Conservation (phyloP, 306 rosid genomes). For the Citrullus mucosospermus region DNA sequence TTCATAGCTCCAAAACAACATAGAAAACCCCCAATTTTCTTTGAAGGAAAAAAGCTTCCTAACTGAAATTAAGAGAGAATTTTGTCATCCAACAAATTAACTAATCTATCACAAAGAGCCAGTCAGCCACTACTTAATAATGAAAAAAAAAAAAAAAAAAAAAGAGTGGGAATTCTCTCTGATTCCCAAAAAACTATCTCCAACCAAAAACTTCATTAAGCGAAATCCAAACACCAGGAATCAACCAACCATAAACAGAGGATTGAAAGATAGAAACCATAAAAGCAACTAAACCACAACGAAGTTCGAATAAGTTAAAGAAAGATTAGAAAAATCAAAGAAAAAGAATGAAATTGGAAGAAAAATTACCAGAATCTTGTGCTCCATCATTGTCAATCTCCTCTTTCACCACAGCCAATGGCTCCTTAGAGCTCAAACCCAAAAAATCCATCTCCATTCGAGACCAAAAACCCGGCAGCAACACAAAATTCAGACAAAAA, state of each 20-base stretch:
- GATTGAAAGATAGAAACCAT: not conserved
- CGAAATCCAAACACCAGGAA: not conserved
- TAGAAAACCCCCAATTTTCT: not conserved
- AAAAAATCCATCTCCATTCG: conserved; percentile 86
- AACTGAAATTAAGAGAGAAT: not conserved
- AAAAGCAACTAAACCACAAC: not conserved
- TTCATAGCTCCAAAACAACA: not conserved
- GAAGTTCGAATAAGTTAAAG: not conserved
- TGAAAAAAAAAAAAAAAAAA: not conserved
- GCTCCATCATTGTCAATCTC: conserved; percentile 36
- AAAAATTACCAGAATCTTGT: conserved; percentile 36
- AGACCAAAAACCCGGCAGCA: conserved; percentile 10
- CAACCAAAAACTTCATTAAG: not conserved
- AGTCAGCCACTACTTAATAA: not conserved
- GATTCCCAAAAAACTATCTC: not conserved
- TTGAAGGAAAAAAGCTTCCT: not conserved
- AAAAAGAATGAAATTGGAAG: not conserved
- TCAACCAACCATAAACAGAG: not conserved
- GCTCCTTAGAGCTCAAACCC: conserved; percentile 55
- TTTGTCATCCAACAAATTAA: not conserved
- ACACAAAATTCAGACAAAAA: not conserved
- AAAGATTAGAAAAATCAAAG: not conserved
- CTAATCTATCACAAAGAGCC: not conserved
- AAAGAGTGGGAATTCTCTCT: not conserved
- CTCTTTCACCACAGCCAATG: conserved; percentile 43